Percentiles rank a stretch among this genome's conserved stretches.
phyloP scores from a whole-genome alignment of 2,329 filamentous ascomycete species.

The Colletotrichum sojae region DNA sequence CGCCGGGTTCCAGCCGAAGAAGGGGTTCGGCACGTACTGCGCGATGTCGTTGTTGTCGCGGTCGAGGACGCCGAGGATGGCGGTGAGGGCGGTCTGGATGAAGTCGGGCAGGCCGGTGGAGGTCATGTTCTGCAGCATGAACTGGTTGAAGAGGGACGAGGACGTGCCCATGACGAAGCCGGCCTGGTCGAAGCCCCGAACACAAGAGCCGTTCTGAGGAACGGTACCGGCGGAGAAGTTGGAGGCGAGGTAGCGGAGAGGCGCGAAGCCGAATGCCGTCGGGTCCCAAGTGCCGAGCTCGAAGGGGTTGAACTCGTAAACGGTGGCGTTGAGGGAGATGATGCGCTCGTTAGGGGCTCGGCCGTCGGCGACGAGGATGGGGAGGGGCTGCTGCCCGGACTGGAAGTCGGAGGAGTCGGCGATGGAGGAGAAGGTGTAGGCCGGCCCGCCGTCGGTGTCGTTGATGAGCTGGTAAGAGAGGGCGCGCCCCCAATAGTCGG shows the following conservation, averaged over 20 bases:
- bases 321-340: constrained; percentile 68
- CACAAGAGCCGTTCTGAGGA: constrained; percentile 60
- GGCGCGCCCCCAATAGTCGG: constrained; percentile 91
- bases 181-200: constrained; percentile 81
- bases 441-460: constrained; percentile 78
- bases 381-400: constrained; percentile 60
- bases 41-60: constrained; percentile 80
- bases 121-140: constrained; percentile 73
- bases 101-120: constrained; percentile 46
- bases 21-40: constrained; percentile 75
- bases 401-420: constrained; percentile 57
- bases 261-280: constrained; percentile 71
- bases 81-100: constrained; percentile 60
- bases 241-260: constrained; percentile 72
- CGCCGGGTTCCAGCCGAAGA: constrained; percentile 61
- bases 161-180: constrained; percentile 88
- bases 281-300: constrained; percentile 77
- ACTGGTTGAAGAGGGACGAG: constrained; percentile 84
- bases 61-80: constrained; percentile 70
- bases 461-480: constrained; percentile 90
- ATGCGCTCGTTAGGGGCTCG: constrained; percentile 60
- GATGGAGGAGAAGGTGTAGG: constrained; percentile 85
- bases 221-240: constrained; percentile 66
- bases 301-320: constrained; percentile 76
- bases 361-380: constrained; percentile 64